These are phyloP conservation scores for Trichothecium roseum DNA, from an alignment of 2,329 filamentous ascomycete genomes.

Conservation along the genomic window DNA sequence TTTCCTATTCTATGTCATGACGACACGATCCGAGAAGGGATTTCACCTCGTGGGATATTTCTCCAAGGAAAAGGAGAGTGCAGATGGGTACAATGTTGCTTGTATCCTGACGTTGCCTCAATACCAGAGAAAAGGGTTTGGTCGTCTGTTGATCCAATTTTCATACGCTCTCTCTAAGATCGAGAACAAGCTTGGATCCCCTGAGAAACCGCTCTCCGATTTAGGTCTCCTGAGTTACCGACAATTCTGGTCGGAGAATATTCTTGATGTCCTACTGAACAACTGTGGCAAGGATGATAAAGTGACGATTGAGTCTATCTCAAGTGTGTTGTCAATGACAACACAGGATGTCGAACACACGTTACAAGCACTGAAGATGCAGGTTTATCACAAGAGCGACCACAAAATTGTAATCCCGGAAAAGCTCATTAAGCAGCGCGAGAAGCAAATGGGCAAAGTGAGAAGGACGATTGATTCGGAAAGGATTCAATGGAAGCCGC, in stretches of 20 bases:
- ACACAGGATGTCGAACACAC: slow-evolving; percentile 94
- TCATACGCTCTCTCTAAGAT: slow-evolving; percentile 95
- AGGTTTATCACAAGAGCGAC: slow-evolving; percentile 90
- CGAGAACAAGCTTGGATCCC: slow-evolving; percentile 88
- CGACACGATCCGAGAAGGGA: slow-evolving; percentile 74
- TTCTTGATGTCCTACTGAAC: slow-evolving; percentile 76
- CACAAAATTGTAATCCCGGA: slow-evolving; percentile 93
- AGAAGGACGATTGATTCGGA: slow-evolving; percentile 67
- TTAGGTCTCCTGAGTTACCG: slow-evolving; percentile 87
- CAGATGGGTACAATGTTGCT: slow-evolving; percentile 94
- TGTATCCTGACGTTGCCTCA: slow-evolving; percentile 96
- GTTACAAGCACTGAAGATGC: slow-evolving; percentile 85
- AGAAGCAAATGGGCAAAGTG: slow-evolving; percentile 71
- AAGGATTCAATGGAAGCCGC: slow-evolving; percentile 87
- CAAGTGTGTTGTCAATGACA: slow-evolving; percentile 79
- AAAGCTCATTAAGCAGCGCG: slow-evolving; percentile 65
- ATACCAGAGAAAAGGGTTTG: slow-evolving; percentile 91
- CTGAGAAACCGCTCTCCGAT: slow-evolving; percentile 93
- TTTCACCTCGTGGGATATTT: slow-evolving; percentile 99
- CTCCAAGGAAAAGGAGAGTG: slow-evolving; percentile 95
- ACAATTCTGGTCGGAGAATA: slow-evolving; percentile 95
- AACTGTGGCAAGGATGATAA: slow-evolving; percentile 57
- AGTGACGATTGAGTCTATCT: slow-evolving; percentile 79
- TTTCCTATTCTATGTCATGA: slow-evolving; percentile 98
- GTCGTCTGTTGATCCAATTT: slow-evolving; percentile 88